Conservation (phyloP, 768 basidiomycete species). For the Tricholoma flavovirens region DNA sequence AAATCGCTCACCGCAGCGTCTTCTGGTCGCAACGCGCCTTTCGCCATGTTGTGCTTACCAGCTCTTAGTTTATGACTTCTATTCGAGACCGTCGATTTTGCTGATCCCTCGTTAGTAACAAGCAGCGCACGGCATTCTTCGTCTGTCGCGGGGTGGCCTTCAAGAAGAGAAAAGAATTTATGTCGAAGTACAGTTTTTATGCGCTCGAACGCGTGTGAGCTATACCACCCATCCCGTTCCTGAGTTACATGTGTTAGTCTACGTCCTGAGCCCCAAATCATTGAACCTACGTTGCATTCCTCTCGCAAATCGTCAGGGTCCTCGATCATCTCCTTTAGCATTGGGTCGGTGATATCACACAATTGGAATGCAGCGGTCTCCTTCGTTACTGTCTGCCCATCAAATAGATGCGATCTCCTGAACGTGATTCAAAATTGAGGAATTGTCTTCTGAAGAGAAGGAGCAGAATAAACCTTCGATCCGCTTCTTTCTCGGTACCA, state of each 20-base stretch:
- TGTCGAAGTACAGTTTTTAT: conserved; percentile 82
- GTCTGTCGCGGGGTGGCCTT: conserved; percentile 66
- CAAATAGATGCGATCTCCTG: conserved; percentile 80
- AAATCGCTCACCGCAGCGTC: conserved; percentile 64
- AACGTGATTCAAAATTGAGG: neutral
- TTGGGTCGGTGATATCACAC: conserved; percentile 84
- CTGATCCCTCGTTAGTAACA: conserved; percentile 32
- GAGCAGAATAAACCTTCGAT: conserved; percentile 35
- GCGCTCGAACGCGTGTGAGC: conserved; percentile 64
- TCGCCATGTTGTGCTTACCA: conserved; percentile 86
- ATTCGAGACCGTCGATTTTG: conserved; percentile 33
- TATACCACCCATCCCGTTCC: conserved; percentile 92
- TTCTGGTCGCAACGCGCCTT: conserved; percentile 75
- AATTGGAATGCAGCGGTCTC: conserved; percentile 94
- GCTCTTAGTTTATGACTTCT: conserved; percentile 50
- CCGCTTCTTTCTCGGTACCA: conserved; percentile 32
- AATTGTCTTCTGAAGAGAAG: neutral
- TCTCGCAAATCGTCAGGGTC: conserved; percentile 64
- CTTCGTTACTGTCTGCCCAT: conserved; percentile 72
- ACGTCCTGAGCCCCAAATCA: too few species aligned
- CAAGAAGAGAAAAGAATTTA: conserved; percentile 76
- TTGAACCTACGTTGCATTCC: conserved; percentile 60
- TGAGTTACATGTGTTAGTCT: conserved; percentile 17
- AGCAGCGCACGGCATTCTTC: conserved; percentile 70
- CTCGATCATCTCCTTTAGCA: conserved; percentile 77